Evolutionary conservation across 2,329 filamentous ascomycete genomes (phyloP).

Genomic region (Scedosporium boydii): DNA sequence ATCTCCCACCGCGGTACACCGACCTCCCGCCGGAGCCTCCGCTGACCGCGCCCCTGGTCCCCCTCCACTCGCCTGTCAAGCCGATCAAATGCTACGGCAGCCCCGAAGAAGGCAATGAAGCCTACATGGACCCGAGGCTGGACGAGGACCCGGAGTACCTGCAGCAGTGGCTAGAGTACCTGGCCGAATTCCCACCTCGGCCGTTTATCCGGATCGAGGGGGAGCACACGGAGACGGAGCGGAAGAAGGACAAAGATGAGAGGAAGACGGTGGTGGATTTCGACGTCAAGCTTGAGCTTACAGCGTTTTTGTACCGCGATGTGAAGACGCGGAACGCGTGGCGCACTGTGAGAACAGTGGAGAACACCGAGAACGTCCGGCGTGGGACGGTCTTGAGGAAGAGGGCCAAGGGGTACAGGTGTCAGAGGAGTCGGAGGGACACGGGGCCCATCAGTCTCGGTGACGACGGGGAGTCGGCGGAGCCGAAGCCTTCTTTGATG

Average conservation of each 20-base stretch:
- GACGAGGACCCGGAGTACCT: slow-evolving; percentile 34
- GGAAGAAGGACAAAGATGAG: slow-evolving; percentile 36
- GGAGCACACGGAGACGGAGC: slow-evolving; percentile 36
- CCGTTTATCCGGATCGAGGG: slow-evolving; percentile 43
- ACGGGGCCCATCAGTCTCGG: slow-evolving; percentile 13
- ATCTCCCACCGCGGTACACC: slow-evolving; percentile 36
- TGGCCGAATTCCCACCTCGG: slow-evolving; percentile 40
- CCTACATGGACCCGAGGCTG: slow-evolving; percentile 34
- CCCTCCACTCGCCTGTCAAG: slow-evolving; percentile 15
- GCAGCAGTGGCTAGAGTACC: slow-evolving; percentile 30
- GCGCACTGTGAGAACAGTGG: slow-evolving; percentile 38
- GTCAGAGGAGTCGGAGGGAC: slow-evolving; percentile 12
- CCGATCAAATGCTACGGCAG: slow-evolving; percentile 8
- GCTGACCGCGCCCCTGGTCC: slow-evolving; percentile 15
- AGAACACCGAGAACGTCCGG: slow-evolving; percentile 49
- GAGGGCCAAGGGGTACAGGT: slow-evolving; percentile 35
- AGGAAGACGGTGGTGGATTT: slow-evolving; percentile 45
- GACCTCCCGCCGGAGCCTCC: slow-evolving; percentile 22
- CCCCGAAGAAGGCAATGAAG: slow-evolving; percentile 20
- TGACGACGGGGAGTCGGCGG: slow-evolving; percentile 32
- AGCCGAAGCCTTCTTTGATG: slow-evolving; percentile 8
- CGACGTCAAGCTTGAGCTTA: slow-evolving; percentile 48
- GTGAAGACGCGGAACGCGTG: slow-evolving; percentile 28
- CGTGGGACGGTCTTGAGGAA: slow-evolving; percentile 54
- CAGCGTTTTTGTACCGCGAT: slow-evolving; percentile 44